A percentile compares a stretch with the other conserved stretches of the same genome.
These are phyloP conservation scores for Phytopythium chamaehyphon DNA, from an alignment of 352 stramenopile species.

Conservation along the genomic window DNA sequence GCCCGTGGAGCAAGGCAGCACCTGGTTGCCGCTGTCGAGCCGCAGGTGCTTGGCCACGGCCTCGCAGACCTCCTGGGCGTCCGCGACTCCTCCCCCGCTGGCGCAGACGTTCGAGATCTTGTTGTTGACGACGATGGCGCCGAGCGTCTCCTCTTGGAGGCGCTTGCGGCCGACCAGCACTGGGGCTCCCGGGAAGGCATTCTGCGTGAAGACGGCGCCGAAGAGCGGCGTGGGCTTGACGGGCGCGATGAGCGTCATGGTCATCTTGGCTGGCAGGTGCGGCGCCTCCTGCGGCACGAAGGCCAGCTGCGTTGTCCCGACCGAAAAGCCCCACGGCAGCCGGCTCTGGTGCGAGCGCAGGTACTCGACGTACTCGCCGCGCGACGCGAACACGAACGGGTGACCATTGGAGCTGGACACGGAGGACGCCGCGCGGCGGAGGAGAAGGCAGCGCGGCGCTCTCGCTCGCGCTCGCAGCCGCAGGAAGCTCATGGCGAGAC, in stretches of 20 bases:
- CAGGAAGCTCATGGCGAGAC: too few relatives aligned
- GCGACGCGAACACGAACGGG: constrained; percentile 78
- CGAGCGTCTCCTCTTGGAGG: constrained; percentile 86
- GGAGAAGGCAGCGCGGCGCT: too few relatives aligned
- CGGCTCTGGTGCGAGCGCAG: constrained; percentile 68
- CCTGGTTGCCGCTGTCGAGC: constrained; percentile 74
- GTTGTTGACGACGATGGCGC: constrained; percentile 98
- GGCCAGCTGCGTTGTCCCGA: constrained; percentile 77
- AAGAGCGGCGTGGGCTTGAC: constrained; percentile 83
- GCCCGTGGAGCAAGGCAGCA: constrained; percentile 95
- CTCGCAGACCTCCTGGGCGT: constrained; percentile 92
- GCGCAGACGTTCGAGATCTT: constrained; percentile 99
- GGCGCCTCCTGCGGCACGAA: constrained; percentile 84
- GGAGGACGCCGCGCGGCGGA: constrained; percentile 15
- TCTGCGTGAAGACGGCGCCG: constrained; percentile 89
- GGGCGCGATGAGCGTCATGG: constrained; percentile 83
- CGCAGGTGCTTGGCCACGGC: constrained; percentile 87
- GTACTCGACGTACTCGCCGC: constrained; percentile 81
- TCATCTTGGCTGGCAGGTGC: constrained; percentile 81
- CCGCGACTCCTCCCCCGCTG: constrained; percentile 88
- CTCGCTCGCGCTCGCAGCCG: too few relatives aligned
- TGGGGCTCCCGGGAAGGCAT: constrained; percentile 87
- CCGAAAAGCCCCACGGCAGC: constrained; percentile 82
- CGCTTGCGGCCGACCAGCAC: constrained; percentile 90
- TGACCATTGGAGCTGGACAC: constrained; percentile 37